Conservation (phyloP, 2,329 filamentous ascomycete genomes). For the Alternaria gansuensis region DNA sequence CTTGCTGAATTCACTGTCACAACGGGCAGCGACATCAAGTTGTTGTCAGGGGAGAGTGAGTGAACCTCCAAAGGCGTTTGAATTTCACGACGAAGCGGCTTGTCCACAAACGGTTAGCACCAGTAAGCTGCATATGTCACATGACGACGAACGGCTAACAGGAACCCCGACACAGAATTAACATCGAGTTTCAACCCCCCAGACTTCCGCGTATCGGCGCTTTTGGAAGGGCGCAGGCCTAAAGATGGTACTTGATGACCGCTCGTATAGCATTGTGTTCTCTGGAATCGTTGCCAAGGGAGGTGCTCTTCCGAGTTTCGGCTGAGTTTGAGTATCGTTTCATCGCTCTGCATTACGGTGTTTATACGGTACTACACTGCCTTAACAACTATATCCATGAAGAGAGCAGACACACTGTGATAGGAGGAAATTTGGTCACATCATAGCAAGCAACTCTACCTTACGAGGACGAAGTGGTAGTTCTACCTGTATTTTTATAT, state of each 20-base stretch:
- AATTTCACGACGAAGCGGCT: background rate
- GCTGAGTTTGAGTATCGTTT: conserved; percentile 41
- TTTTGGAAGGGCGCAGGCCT: background rate
- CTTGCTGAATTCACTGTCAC: too few species aligned
- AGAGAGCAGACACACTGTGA: background rate
- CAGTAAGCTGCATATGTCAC: background rate
- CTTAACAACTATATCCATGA: background rate
- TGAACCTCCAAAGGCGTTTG: background rate
- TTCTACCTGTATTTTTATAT: background rate
- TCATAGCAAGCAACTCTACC: background rate
- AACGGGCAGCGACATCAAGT: background rate
- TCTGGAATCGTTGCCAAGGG: conserved; percentile 11
- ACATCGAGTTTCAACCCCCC: background rate
- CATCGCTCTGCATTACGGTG: conserved; percentile 21
- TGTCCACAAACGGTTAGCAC: conserved; percentile 11
- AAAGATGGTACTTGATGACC: background rate
- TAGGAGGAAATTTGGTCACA: background rate
- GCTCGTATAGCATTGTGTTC: conserved; percentile 8
- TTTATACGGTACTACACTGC: background rate
- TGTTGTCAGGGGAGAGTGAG: background rate
- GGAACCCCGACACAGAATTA: conserved; percentile 1
- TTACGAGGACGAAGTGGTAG: background rate
- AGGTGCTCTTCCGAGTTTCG: conserved; percentile 32
- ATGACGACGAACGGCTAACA: background rate
- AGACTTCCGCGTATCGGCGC: conserved; percentile 6